Conservation (phyloP, 495 filamentous ascomycete species). For the Xylaria venustula region DNA sequence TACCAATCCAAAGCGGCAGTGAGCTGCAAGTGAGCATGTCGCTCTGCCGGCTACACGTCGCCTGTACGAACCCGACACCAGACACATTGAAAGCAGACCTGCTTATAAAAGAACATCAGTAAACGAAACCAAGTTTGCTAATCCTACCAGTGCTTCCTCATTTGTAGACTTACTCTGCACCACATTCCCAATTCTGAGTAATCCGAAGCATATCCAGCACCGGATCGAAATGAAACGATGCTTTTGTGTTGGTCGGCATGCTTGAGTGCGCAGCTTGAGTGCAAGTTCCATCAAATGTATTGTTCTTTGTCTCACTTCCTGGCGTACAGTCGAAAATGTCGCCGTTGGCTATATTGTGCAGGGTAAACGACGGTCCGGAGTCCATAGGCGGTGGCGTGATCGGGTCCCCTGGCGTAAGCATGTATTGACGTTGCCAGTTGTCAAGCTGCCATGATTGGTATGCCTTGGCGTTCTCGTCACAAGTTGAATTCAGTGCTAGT, state of each 20-base stretch:
- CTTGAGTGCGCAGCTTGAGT: neutral
- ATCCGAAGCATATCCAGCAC: constrained; percentile 32
- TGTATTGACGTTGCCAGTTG: constrained; percentile 33
- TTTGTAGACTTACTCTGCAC: constrained; percentile 29
- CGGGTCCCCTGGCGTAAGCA: constrained; percentile 25
- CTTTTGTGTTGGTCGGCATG: constrained; percentile 16
- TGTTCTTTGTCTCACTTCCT: constrained; percentile 6
- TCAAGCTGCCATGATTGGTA: constrained; percentile 41
- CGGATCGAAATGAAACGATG: constrained; percentile 33
- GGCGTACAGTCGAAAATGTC: constrained; percentile 29
- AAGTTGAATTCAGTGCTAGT: constrained; percentile 17
- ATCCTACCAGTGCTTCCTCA: neutral
- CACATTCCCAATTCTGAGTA: constrained; percentile 33
- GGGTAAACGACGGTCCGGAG: constrained; percentile 35
- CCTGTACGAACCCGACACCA: constrained; percentile 36
- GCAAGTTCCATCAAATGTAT: constrained; percentile 27
- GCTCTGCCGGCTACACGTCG: constrained; percentile 31
- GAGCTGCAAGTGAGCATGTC: constrained; percentile 34
- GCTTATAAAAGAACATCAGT: neutral
- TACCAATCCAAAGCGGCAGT: constrained; percentile 38
- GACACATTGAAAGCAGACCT: constrained; percentile 26
- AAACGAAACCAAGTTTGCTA: neutral
- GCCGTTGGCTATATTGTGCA: constrained; percentile 30
- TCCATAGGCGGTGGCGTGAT: constrained; percentile 16
- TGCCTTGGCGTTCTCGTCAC: constrained; percentile 20